Percentiles rank a stretch among this genome's conserved stretches.
Conservation (phyloP, 78 protist genomes). For the Guillardia theta region DNA sequence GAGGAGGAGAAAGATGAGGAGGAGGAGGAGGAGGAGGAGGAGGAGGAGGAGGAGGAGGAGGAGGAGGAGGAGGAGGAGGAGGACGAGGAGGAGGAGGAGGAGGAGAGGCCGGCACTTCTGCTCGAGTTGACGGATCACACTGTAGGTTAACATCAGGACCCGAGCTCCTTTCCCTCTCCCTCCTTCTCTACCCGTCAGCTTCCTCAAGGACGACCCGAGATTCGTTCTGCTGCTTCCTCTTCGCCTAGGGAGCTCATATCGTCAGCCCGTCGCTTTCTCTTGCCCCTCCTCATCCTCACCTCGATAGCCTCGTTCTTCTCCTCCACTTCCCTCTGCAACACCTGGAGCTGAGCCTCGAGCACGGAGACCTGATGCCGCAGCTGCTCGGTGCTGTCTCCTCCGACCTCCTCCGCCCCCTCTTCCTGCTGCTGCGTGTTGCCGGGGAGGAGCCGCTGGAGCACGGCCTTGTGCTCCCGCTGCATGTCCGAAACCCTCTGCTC, state of each 20-base stretch:
- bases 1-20: no score
- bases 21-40: no score
- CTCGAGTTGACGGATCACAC: neutral
- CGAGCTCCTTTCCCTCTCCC: no score
- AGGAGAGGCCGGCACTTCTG: neutral
- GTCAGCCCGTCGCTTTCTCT: no score
- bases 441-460: neutral
- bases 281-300: no score
- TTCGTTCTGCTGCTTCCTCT: neutral
- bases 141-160: no score
- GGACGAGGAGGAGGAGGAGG: no score
- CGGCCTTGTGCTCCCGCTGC: conserved; percentile 34
- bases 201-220: neutral
- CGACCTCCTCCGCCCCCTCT: neutral
- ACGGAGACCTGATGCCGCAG: neutral
- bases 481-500: neutral
- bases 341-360: neutral
- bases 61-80: no score
- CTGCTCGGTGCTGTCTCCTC: neutral
- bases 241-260: no score
- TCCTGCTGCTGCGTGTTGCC: neutral
- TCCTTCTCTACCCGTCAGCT: neutral
- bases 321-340: neutral
- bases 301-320: neutral
- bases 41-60: no score